Evolutionary conservation across 768 basidiomycete species (phyloP).

Genomic region (Lactifluus hygrophoroides): DNA sequence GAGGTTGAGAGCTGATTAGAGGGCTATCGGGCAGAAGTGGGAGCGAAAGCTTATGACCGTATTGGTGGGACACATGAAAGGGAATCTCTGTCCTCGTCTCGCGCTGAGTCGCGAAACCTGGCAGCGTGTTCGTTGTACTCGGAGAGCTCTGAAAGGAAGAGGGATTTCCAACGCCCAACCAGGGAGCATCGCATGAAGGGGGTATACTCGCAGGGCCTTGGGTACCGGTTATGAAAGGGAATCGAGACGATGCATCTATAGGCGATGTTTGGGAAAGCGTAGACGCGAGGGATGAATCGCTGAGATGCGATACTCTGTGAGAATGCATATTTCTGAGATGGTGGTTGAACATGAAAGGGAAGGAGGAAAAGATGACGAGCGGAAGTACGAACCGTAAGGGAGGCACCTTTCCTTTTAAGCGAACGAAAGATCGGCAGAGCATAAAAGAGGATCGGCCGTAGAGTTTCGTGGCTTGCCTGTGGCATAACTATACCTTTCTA

Average conservation of each 20-base stretch:
- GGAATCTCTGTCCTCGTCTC: not conserved
- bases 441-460: conserved; percentile 12
- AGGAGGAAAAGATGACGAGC: not conserved
- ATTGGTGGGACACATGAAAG: not conserved
- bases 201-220: not conserved
- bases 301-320: not conserved
- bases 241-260: not conserved
- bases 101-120: not conserved
- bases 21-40: not conserved
- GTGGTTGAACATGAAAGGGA: not conserved
- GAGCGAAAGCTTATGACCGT: not conserved
- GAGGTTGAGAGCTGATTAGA: not conserved
- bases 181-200: not conserved
- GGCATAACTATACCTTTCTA: not conserved
- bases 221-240: not conserved
- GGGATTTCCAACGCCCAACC: not conserved
- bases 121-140: not conserved
- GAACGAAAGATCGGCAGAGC: not conserved
- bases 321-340: not conserved
- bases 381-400: not conserved
- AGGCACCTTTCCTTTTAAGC: not conserved
- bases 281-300: not conserved
- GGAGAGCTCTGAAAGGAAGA: not conserved
- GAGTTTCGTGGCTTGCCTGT: not conserved
- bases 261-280: not conserved